Evolutionary conservation across 2,329 filamentous ascomycete species (phyloP).

Genomic region (Zasmidium angulare): DNA sequence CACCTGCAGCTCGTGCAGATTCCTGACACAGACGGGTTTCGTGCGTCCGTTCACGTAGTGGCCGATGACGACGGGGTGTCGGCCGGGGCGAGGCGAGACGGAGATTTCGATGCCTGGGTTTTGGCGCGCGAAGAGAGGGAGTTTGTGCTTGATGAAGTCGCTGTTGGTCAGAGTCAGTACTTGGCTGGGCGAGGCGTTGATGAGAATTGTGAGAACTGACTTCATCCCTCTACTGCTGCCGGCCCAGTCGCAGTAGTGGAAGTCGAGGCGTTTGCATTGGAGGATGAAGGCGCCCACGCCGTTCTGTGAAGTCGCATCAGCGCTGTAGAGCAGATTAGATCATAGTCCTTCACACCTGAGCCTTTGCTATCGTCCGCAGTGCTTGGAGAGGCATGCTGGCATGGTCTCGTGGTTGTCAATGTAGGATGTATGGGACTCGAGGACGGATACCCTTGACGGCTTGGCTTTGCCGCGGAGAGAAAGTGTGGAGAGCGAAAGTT

Average conservation of each 20-base stretch:
- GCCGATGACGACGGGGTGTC: constrained; percentile 85
- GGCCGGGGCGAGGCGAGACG: constrained; percentile 83
- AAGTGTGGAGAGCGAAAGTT: too few relatives aligned
- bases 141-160: constrained; percentile 74
- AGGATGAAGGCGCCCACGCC: constrained; percentile 95
- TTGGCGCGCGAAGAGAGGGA: constrained; percentile 73
- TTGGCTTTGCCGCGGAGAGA: constrained; percentile 1
- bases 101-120: constrained; percentile 90
- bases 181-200: neutral
- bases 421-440: neutral
- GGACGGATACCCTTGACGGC: neutral
- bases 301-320: constrained; percentile 60
- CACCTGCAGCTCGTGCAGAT: constrained; percentile 77
- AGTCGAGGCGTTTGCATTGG: constrained; percentile 92
- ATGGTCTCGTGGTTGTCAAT: constrained; percentile 4
- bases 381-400: constrained; percentile 48
- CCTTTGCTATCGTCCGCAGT: constrained; percentile 55
- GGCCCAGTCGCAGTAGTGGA: constrained; percentile 96
- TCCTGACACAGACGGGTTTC: constrained; percentile 85
- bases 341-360: constrained; percentile 53
- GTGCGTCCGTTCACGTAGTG: constrained; percentile 89
- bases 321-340: neutral
- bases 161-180: constrained; percentile 45
- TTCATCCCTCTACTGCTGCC: constrained; percentile 95
- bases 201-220: constrained; percentile 51